phyloP scores from a whole-genome alignment of 371 early-diverging fungal species.

The Gilbertella persicaria region DNA sequence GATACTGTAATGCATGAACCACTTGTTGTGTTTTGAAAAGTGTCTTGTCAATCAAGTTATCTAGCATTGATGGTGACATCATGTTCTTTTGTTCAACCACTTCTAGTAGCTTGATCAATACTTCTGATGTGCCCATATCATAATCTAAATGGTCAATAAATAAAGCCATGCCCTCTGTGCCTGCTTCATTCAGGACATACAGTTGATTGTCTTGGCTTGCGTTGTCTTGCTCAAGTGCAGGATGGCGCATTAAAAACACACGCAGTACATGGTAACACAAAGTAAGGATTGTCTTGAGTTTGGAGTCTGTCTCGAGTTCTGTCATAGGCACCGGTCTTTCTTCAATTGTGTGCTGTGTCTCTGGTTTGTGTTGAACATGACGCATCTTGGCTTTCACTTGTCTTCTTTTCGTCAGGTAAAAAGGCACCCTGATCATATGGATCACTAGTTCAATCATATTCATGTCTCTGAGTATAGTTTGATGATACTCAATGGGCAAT shows the following conservation, averaged over 20 bases:
- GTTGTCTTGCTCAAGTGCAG: conserved; percentile 12
- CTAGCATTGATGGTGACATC: not conserved
- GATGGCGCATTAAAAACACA: conserved; percentile 26
- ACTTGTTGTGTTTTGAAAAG: conserved; percentile 1
- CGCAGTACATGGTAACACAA: conserved; percentile 35
- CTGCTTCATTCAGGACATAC: conserved; percentile 21
- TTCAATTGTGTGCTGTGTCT: not conserved
- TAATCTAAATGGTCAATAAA: conserved; percentile 30
- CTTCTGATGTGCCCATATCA: conserved; percentile 31
- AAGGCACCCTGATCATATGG: conserved; percentile 47
- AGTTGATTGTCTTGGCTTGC: conserved; percentile 19
- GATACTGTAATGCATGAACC: not conserved
- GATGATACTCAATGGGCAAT: conserved; percentile 47
- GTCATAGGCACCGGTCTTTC: not conserved
- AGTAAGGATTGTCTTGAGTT: conserved; percentile 20
- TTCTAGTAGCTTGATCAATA: conserved; percentile 25
- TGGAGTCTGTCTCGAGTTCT: not conserved
- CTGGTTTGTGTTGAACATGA: not conserved
- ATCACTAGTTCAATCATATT: conserved; percentile 48
- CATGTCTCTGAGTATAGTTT: conserved; percentile 52
- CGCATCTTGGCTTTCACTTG: conserved; percentile 5
- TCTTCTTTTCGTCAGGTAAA: conserved; percentile 35
- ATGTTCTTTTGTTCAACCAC: not conserved
- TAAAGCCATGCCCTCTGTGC: conserved; percentile 28
- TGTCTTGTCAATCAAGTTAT: conserved; percentile 6